Percentiles rank a stretch among this genome's conserved stretches.
Evolutionary conservation across 192 early-diverging fungal genomes (phyloP).

Genomic region (Podila minutissima): DNA sequence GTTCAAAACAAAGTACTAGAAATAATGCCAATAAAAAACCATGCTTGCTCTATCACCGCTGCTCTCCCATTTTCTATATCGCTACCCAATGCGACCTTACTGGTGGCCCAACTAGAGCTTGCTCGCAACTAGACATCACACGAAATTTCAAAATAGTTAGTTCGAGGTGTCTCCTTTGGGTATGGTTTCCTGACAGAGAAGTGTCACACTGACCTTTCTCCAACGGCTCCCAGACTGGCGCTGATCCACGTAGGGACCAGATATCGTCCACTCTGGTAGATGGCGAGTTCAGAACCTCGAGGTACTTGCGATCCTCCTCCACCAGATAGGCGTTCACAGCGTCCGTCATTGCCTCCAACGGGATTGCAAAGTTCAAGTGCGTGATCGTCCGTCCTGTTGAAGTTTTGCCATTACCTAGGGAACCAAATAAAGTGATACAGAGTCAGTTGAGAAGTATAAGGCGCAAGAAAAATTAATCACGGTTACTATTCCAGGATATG

Average conservation of each 20-base stretch:
- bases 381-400: slow-evolving; percentile 50
- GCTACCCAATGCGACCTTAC: background rate
- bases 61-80: background rate
- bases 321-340: slow-evolving; percentile 34
- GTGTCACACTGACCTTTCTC: slow-evolving; percentile 27
- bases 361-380: slow-evolving; percentile 54
- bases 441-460: background rate
- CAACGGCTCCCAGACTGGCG: slow-evolving; percentile 39
- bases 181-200: background rate
- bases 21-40: background rate
- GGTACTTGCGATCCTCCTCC: slow-evolving; percentile 42
- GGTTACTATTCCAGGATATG: background rate
- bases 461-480: background rate
- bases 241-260: slow-evolving; percentile 39
- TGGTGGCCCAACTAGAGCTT: background rate
- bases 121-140: background rate
- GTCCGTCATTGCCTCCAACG: slow-evolving; percentile 29
- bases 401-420: slow-evolving; percentile 45
- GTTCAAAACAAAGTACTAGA: slow-evolving; percentile 25
- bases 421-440: background rate
- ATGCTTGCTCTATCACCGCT: background rate
- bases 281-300: slow-evolving; percentile 34
- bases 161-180: no score
- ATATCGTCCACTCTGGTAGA: slow-evolving; percentile 32
- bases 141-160: no score